Percentiles rank a stretch among this genome's conserved stretches.
Conservation (phyloP, 495 filamentous ascomycete species). For the Tuber umbilicatum region DNA sequence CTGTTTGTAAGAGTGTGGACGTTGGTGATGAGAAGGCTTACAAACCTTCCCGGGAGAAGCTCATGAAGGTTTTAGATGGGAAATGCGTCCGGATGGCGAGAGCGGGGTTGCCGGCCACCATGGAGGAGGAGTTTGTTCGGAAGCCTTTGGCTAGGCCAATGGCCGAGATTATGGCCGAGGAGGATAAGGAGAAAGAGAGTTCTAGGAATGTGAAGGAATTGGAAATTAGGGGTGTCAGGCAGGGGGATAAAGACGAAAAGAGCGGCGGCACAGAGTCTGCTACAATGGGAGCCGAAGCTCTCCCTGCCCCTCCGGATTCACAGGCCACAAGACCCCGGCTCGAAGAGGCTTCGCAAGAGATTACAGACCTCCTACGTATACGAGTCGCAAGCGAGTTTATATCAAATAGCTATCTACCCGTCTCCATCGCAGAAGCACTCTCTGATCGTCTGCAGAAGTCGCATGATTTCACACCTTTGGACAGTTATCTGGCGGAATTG, state of each 20-base stretch:
- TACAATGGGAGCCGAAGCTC: slow-evolving; percentile 39
- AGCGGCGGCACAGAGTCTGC: slow-evolving; percentile 38
- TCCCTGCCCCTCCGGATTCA: slow-evolving; percentile 41
- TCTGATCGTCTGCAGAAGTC: slow-evolving; percentile 44
- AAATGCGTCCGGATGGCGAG: slow-evolving; percentile 68
- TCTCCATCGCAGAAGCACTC: slow-evolving; percentile 50
- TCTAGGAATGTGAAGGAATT: slow-evolving; percentile 61
- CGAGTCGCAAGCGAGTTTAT: slow-evolving; percentile 72
- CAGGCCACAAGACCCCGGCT: slow-evolving; percentile 31
- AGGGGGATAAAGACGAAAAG: slow-evolving; percentile 62
- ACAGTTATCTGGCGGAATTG: slow-evolving; percentile 59
- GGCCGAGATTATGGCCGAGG: slow-evolving; percentile 14
- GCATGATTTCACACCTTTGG: slow-evolving; percentile 63
- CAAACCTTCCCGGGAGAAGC: slow-evolving; percentile 62
- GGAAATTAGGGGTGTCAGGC: slow-evolving; percentile 68
- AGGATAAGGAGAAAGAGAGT: slow-evolving; percentile 17
- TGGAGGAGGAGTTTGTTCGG: slow-evolving; percentile 78
- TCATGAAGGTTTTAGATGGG: slow-evolving; percentile 57
- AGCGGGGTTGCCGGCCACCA: slow-evolving; percentile 61
- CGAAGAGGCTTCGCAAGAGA: slow-evolving; percentile 45
- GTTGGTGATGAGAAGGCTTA: slow-evolving; percentile 78
- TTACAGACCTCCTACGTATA: slow-evolving; percentile 61
- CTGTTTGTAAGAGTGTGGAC: slow-evolving; percentile 70
- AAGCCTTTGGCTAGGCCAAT: slow-evolving; percentile 66
- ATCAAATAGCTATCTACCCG: slow-evolving; percentile 61